phyloP scores from a whole-genome alignment of 2,329 filamentous ascomycete species.

The Aureobasidium musti region DNA sequence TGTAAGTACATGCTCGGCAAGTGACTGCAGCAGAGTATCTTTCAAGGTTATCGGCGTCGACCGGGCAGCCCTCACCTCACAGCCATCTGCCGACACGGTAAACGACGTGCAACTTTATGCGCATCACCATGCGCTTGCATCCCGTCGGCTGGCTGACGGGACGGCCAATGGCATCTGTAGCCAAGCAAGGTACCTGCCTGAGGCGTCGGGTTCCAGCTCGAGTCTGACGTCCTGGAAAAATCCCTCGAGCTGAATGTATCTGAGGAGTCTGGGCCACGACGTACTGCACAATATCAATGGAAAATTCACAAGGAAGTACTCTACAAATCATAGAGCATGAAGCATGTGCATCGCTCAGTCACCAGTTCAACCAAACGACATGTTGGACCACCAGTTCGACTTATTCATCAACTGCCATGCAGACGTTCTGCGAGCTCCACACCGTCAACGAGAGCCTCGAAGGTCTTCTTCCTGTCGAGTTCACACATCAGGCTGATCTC shows the following conservation, averaged over 20 bases:
- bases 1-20: neutral
- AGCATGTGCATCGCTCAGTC: neutral
- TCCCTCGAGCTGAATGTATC: neutral
- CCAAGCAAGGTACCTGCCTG: constrained; percentile 8
- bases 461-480: neutral
- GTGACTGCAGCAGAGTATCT: neutral
- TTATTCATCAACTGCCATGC: neutral
- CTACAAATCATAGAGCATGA: neutral
- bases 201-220: constrained; percentile 1
- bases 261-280: neutral
- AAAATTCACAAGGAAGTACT: neutral
- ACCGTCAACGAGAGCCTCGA: neutral
- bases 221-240: neutral
- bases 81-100: neutral
- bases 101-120: neutral
- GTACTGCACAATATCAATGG: neutral
- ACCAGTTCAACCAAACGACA: neutral
- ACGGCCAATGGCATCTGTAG: neutral
- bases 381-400: neutral
- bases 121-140: constrained; percentile 7
- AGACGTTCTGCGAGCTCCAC: neutral
- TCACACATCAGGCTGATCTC: neutral
- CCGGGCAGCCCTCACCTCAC: neutral
- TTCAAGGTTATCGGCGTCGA: constrained; percentile 12
- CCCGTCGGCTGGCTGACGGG: neutral